These are phyloP conservation scores for Calocybe gangraenosa DNA, from an alignment of 768 basidiomycete species.

Conservation along the genomic window DNA sequence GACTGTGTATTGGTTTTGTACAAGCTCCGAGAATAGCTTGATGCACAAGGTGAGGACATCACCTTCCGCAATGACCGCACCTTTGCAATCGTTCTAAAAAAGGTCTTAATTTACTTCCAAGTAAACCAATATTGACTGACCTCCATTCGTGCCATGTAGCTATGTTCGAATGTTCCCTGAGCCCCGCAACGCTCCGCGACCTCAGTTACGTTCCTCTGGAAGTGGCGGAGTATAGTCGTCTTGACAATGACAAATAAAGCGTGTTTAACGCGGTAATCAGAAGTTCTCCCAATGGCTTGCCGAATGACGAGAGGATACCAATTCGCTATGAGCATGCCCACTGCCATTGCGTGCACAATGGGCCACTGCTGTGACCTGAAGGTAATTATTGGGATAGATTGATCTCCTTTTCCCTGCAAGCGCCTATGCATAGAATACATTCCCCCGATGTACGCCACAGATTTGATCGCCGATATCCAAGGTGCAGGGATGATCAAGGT, in stretches of 20 bases:
- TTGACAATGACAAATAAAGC: constrained; percentile 55
- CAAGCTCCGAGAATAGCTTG: constrained; percentile 54
- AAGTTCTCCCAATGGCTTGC: constrained; percentile 31
- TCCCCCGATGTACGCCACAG: constrained; percentile 48
- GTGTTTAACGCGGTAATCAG: constrained; percentile 48
- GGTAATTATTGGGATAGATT: constrained; percentile 48
- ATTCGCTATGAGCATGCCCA: constrained; percentile 46
- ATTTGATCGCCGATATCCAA: constrained; percentile 48
- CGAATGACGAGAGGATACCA: constrained; percentile 38
- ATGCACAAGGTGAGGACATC: constrained; percentile 51
- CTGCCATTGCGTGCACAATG: constrained; percentile 47
- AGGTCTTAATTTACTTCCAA: constrained; percentile 9
- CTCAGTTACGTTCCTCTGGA: constrained; percentile 44
- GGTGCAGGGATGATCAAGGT: constrained; percentile 46
- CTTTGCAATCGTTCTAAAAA: constrained; percentile 44
- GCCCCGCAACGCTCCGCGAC: constrained; percentile 63
- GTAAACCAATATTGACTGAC: constrained; percentile 23
- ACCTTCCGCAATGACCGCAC: constrained; percentile 59
- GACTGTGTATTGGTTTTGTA: constrained; percentile 49
- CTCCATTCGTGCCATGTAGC: constrained; percentile 54
- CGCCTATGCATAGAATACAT: constrained; percentile 53
- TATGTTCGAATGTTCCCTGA: constrained; percentile 62
- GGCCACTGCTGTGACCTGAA: constrained; percentile 68
- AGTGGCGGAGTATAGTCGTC: constrained; percentile 49
- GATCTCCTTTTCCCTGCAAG: constrained; percentile 37